These are phyloP conservation scores for Penicillium sp. DNA, from an alignment of 2,329 filamentous ascomycete species.

Conservation along the genomic window DNA sequence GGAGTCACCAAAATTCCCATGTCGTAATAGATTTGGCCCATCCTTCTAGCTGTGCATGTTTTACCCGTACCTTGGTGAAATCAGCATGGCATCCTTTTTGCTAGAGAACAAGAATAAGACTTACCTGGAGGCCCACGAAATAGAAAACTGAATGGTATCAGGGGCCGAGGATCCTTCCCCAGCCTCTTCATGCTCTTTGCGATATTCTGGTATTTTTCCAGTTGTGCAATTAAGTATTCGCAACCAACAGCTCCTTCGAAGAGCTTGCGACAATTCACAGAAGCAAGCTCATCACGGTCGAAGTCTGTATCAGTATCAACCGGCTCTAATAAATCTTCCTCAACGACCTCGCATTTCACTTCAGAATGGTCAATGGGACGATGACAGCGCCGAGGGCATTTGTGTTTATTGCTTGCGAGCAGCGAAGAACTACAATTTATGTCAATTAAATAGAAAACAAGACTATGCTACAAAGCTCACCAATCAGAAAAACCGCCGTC, in stretches of 20 bases:
- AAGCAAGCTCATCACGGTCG: constrained; percentile 47
- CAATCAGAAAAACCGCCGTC: constrained; percentile 70
- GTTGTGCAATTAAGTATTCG: constrained; percentile 50
- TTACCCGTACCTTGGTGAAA: constrained; percentile 59
- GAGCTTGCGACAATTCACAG: constrained; percentile 49
- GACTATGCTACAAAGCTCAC: too few species aligned
- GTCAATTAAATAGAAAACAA: too few species aligned
- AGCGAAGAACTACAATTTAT: too few species aligned
- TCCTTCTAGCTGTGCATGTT: constrained; percentile 65
- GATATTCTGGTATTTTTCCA: constrained; percentile 54
- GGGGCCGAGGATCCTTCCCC: constrained; percentile 53
- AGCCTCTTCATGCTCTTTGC: constrained; percentile 50
- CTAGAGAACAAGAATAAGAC: background rate
- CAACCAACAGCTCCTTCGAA: constrained; percentile 60
- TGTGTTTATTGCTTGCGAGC: too few species aligned
- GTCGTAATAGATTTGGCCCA: constrained; percentile 72
- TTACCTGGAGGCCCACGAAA: constrained; percentile 44
- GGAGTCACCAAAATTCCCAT: constrained; percentile 62
- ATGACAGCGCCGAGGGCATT: too few species aligned
- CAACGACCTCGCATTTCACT: too few species aligned
- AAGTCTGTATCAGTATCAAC: constrained; percentile 59
- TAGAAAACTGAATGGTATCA: constrained; percentile 64
- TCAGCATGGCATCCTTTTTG: background rate
- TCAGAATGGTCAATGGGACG: too few species aligned
- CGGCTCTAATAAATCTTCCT: constrained; percentile 15